Base-by-base conservation (phyloP, 2,329 filamentous ascomycete species). In the Fusarium sambucinum region DNA sequence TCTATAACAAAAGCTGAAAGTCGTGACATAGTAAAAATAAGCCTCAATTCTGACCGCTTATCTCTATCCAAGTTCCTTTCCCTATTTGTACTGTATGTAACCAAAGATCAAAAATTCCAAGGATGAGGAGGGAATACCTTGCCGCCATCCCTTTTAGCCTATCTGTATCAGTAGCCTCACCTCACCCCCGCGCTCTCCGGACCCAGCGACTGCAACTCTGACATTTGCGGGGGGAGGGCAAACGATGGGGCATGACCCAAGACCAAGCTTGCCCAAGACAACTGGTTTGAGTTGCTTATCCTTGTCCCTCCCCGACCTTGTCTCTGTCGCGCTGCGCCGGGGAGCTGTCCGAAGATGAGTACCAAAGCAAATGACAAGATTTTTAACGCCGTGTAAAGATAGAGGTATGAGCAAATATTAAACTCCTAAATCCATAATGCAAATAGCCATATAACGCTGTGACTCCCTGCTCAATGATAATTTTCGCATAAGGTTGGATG, bases 391-490 rank as follows among this genome's bases (percentile, higher is more conserved):
- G 25, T 53, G 51, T 47, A 69, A 63, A 66, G 33, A 19, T 38
- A 9, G n/a, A 50, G 25, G 29, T 40, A 38, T 44, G 63, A 55
- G 59, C 54, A 70, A 64, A 59, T 52, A 29, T 44, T 37, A 60
- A 59, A 63, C 56, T 66, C 68, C 71, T 16, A 52, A 47, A 54
- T 41, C 58, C 42, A 47, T 35, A 63, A 60, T 58, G 40, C 51
- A 68, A 50, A 67, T 69, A 53, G 47, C 52, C 51, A 59, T 59
- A 65, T 59, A 70, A 74, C 71, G 71, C 71, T 74, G 57, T 70
- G 68, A 73, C 71, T 73, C 71, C 71, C 59, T 66, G 71, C 71
- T 73, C 52, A 46, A 70, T 47, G 60, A 45, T 59, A 63, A 63
- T 64, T 68, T 58, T 64, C 55, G 50, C 47, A 55, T 59, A 38